A percentile compares a stretch with the other conserved stretches of the same genome.
These are phyloP conservation scores for Leptographium flavum DNA, from an alignment of 2,329 filamentous ascomycete genomes.

Conservation along the genomic window DNA sequence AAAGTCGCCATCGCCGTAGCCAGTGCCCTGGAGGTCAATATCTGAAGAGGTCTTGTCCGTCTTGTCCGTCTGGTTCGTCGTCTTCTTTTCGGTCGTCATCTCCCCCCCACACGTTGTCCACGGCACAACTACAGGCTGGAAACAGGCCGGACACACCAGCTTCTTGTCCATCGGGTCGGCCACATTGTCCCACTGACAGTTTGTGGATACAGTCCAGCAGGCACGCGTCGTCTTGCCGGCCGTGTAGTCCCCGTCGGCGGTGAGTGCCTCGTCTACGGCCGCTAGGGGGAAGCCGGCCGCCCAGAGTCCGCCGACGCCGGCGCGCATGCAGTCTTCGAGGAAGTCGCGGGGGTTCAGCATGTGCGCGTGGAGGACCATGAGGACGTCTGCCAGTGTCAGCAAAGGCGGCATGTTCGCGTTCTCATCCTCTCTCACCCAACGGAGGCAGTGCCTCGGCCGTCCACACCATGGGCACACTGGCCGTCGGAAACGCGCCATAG, in stretches of 20 bases:
- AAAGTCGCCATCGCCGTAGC: slow-evolving; percentile 48
- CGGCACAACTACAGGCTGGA: slow-evolving; percentile 24
- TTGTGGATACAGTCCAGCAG: slow-evolving; percentile 33
- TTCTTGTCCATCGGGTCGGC: slow-evolving; percentile 33
- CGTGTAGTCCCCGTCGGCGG: slow-evolving; percentile 42
- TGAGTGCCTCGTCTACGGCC: slow-evolving; percentile 40
- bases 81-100: slow-evolving; percentile 16
- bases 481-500: slow-evolving; percentile 21
- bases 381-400: slow-evolving; percentile 35
- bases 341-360: slow-evolving; percentile 65
- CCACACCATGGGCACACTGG: background rate
- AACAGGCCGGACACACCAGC: slow-evolving; percentile 43
- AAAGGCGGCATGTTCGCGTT: background rate
- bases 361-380: slow-evolving; percentile 70
- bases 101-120: slow-evolving; percentile 43
- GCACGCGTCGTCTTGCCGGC: slow-evolving; percentile 27
- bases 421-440: slow-evolving; percentile 1
- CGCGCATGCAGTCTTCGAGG: slow-evolving; percentile 56
- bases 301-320: slow-evolving; percentile 42
- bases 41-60: too few relatives aligned
- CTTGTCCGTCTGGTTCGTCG: background rate
- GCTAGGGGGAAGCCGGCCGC: slow-evolving; percentile 52
- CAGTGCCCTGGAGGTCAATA: slow-evolving; percentile 34
- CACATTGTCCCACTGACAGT: slow-evolving; percentile 43
- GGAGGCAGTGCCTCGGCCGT: slow-evolving; percentile 6